Percentiles rank a stretch among this genome's conserved stretches.
phyloP scores from a whole-genome alignment of 371 early-diverging fungal species.

The Mucor sp. region DNA sequence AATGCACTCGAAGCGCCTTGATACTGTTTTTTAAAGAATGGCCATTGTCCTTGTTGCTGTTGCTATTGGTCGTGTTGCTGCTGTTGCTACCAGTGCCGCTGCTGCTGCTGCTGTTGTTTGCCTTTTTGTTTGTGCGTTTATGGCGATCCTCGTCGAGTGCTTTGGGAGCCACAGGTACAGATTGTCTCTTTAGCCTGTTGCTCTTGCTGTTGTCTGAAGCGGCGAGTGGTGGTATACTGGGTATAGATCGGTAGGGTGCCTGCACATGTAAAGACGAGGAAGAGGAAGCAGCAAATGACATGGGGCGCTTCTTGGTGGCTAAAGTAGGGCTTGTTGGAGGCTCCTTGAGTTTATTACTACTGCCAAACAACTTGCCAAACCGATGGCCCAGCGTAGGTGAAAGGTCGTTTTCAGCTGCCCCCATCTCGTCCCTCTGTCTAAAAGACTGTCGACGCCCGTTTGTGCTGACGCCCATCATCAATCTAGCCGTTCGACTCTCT shows the following conservation, averaged over 20 bases:
- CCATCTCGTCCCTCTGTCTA: slow-evolving; percentile 14
- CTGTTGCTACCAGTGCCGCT: background rate
- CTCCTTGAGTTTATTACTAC: background rate
- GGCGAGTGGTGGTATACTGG: background rate
- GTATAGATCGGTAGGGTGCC: slow-evolving; percentile 13
- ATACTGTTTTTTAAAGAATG: slow-evolving; percentile 22
- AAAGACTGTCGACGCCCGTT: slow-evolving; percentile 29
- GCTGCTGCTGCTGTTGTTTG: background rate
- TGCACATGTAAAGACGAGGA: slow-evolving; percentile 15
- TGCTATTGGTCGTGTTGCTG: background rate
- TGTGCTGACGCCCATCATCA: slow-evolving; percentile 50
- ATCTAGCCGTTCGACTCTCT: slow-evolving; percentile 42
- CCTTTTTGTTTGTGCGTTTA: background rate
- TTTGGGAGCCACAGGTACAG: slow-evolving; percentile 22
- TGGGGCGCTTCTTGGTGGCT: slow-evolving; percentile 25
- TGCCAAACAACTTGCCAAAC: slow-evolving; percentile 8
- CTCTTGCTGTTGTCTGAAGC: background rate
- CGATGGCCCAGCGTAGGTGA: slow-evolving; percentile 16
- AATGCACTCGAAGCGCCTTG: slow-evolving; percentile 40
- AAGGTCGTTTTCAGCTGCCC: background rate
- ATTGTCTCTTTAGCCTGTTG: slow-evolving; percentile 21
- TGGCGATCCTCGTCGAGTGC: background rate
- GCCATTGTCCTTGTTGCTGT: slow-evolving; percentile 3
- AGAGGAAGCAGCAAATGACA: slow-evolving; percentile 19
- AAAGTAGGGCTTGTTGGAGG: background rate